Percentiles rank a stretch among this genome's conserved stretches.
These are phyloP conservation scores for Peronospora tabacina DNA, from an alignment of 352 stramenopile species.

Conservation along the genomic window DNA sequence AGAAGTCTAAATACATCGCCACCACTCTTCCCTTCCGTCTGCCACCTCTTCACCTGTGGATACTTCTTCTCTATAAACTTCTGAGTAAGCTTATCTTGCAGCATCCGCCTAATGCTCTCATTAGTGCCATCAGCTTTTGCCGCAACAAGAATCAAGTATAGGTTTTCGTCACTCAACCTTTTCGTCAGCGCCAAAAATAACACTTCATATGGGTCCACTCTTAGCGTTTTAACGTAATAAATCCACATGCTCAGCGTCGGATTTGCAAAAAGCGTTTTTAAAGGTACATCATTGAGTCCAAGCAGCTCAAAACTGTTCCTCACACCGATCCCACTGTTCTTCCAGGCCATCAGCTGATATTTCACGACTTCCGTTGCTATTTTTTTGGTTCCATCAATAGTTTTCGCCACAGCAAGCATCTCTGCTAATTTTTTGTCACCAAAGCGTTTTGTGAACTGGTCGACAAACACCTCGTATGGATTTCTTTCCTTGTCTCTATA, in stretches of 20 bases:
- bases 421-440: too few relatives aligned
- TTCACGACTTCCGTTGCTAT: background rate
- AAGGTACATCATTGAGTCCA: conserved; percentile 2
- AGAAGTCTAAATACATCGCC: conserved; percentile 4
- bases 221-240: background rate
- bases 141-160: background rate
- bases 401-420: too few relatives aligned
- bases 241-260: conserved; percentile 6
- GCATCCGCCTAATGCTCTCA: background rate
- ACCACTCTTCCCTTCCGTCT: background rate
- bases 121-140: background rate
- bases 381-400: too few relatives aligned
- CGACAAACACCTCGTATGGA: too few relatives aligned
- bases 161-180: background rate
- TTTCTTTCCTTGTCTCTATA: too few relatives aligned
- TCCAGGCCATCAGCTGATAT: background rate
- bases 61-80: too few relatives aligned
- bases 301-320: background rate
- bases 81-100: too few relatives aligned
- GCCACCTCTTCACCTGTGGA: conserved; percentile 1
- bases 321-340: background rate
- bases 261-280: conserved; percentile 1
- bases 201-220: conserved; percentile 1
- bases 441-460: too few relatives aligned
- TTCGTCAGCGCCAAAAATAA: background rate